Evolutionary conservation across 2,329 filamentous ascomycete species (phyloP).

Genomic region (Stemphylium lycopersici): DNA sequence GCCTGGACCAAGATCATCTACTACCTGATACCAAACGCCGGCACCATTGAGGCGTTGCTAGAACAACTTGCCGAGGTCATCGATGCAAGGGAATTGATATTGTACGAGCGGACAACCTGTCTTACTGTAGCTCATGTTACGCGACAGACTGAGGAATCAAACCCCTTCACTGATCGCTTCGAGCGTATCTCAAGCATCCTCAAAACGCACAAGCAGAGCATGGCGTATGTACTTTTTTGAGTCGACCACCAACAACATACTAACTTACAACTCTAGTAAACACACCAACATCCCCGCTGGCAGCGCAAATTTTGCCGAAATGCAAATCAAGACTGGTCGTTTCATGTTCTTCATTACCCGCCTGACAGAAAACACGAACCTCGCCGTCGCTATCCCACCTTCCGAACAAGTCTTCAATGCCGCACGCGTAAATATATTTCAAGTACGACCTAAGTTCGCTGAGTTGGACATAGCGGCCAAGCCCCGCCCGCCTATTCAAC

Average conservation of each 20-base stretch:
- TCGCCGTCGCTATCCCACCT: constrained; percentile 88
- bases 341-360: constrained; percentile 96
- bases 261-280: constrained; percentile 58
- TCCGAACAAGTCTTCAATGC: constrained; percentile 91
- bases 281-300: constrained; percentile 82
- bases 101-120: constrained; percentile 96
- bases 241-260: background rate
- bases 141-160: constrained; percentile 72
- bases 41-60: constrained; percentile 85
- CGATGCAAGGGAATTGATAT: constrained; percentile 88
- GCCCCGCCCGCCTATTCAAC: constrained; percentile 44
- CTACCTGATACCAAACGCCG: constrained; percentile 92
- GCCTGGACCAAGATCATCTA: constrained; percentile 99
- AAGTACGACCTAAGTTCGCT: constrained; percentile 82
- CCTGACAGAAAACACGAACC: constrained; percentile 96
- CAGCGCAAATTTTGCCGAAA: constrained; percentile 78
- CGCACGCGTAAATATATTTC: constrained; percentile 86
- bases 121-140: constrained; percentile 94
- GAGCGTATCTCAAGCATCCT: constrained; percentile 97
- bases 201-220: constrained; percentile 94
- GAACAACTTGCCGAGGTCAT: constrained; percentile 82
- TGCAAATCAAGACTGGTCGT: constrained; percentile 77
- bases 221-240: constrained; percentile 53
- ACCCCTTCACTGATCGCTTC: constrained; percentile 90
- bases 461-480: constrained; percentile 59